Evolutionary conservation across 495 filamentous ascomycete species (phyloP).

Genomic region (Thermothielavioides terrestris): DNA sequence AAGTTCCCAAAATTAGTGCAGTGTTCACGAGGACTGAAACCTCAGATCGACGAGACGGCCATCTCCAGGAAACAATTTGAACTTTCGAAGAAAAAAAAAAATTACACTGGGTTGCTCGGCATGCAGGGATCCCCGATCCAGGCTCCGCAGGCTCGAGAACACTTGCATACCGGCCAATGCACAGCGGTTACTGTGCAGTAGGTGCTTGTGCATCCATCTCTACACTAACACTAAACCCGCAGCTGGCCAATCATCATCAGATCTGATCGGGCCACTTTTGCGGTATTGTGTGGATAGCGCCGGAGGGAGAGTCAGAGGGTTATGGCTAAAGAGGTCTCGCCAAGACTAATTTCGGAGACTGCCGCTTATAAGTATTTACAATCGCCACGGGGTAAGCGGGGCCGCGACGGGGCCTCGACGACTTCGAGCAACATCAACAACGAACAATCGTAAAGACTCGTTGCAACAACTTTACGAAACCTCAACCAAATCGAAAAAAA

Average conservation of each 20-base stretch:
- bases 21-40: constrained; percentile 9
- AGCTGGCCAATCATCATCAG: constrained; percentile 21
- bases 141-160: constrained; percentile 14
- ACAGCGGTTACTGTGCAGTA: constrained; percentile 38
- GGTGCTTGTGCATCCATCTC: constrained; percentile 29
- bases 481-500: no score
- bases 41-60: not conserved
- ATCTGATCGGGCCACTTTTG: not conserved
- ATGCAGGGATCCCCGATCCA: constrained; percentile 25
- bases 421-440: no score
- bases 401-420: no score
- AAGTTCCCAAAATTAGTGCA: constrained; percentile 12
- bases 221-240: no score
- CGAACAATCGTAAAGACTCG: no score
- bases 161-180: constrained; percentile 34
- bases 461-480: no score
- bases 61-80: not conserved
- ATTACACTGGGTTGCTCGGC: constrained; percentile 5
- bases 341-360: no score
- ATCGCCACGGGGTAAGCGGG: no score
- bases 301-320: not conserved
- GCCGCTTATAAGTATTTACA: no score
- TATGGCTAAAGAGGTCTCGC: no score
- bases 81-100: not conserved
- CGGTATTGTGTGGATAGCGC: not conserved